These are phyloP conservation scores for Eremothecium sinecaudum DNA, from an alignment of 1,139 yeast genomes.

Conservation along the genomic window DNA sequence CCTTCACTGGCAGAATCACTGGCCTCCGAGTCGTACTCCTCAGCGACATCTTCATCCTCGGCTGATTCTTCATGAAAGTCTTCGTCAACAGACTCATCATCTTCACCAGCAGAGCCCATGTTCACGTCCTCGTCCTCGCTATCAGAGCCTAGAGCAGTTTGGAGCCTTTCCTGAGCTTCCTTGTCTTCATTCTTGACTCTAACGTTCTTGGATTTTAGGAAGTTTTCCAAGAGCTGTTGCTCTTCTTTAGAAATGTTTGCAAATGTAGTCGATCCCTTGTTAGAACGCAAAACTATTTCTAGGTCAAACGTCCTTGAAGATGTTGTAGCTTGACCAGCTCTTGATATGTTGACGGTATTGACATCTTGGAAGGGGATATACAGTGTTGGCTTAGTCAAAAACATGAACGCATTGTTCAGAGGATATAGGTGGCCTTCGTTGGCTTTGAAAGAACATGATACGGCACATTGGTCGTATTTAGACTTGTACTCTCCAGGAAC, in stretches of 20 bases:
- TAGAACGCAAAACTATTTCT: constrained; percentile 61
- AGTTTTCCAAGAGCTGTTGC: constrained; percentile 68
- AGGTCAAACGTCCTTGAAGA: constrained; percentile 89
- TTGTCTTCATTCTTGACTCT: constrained; percentile 82
- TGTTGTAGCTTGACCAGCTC: constrained; percentile 75
- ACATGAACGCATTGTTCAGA: constrained; percentile 79
- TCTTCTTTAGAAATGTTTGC: constrained; percentile 89
- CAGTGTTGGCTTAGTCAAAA: constrained; percentile 89
- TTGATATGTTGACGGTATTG: constrained; percentile 66
- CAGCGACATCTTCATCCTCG: constrained; percentile 64
- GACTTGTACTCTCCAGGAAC: constrained; percentile 82
- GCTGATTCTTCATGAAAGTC: constrained; percentile 56
- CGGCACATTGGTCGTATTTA: constrained; percentile 67
- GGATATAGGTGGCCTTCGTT: constrained; percentile 91
- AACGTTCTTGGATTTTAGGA: constrained; percentile 67
- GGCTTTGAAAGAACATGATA: constrained; percentile 87
- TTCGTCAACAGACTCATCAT: constrained; percentile 58
- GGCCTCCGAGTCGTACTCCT: constrained; percentile 78
- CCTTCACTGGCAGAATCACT: constrained; percentile 37
- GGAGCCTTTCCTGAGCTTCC: constrained; percentile 72
- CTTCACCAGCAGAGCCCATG: constrained; percentile 70
- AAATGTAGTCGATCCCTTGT: constrained; percentile 67
- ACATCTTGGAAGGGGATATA: constrained; percentile 84
- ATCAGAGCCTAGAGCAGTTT: constrained; percentile 64
- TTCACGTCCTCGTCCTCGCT: constrained; percentile 54